These are phyloP conservation scores for Somion occarium DNA, from an alignment of 1,284 basidiomycete species.

Conservation along the genomic window DNA sequence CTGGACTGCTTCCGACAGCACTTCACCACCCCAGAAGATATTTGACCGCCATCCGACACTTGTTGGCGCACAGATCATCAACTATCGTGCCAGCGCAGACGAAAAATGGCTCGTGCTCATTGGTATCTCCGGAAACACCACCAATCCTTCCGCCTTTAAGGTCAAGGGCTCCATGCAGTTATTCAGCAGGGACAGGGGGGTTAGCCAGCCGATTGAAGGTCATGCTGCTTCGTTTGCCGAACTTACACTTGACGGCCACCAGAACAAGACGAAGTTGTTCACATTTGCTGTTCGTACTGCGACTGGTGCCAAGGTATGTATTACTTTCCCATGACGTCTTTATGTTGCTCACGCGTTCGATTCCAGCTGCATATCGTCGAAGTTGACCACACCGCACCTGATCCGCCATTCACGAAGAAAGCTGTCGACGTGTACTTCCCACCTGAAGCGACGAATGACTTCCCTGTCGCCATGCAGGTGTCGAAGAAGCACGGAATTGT, in stretches of 20 bases:
- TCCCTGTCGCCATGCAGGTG: slow-evolving; percentile 99
- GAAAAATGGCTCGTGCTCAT: slow-evolving; percentile 98
- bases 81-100: slow-evolving; percentile 90
- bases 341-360: slow-evolving; percentile 12
- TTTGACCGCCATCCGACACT: slow-evolving; percentile 98
- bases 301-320: slow-evolving; percentile 88
- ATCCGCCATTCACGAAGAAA: slow-evolving; percentile 96
- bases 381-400: slow-evolving; percentile 94
- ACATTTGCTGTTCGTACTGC: slow-evolving; percentile 95
- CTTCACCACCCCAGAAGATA: slow-evolving; percentile 80
- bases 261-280: slow-evolving; percentile 87
- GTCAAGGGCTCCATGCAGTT: slow-evolving; percentile 97
- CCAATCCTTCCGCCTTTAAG: slow-evolving; percentile 92
- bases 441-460: slow-evolving; percentile 96
- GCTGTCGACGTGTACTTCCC: slow-evolving; percentile 99
- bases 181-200: slow-evolving; percentile 88
- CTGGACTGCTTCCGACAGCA: slow-evolving; percentile 80
- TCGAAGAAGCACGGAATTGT: slow-evolving; percentile 96
- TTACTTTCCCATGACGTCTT: background rate
- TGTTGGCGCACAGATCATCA: slow-evolving; percentile 95
- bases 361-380: slow-evolving; percentile 94
- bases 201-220: slow-evolving; percentile 98
- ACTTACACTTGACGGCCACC: slow-evolving; percentile 84
- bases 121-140: slow-evolving; percentile 93
- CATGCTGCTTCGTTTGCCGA: slow-evolving; percentile 97